phyloP scores from a whole-genome alignment of 225 moss, liverwort and hornwort genomes.

The Straminergon stramineum region DNA sequence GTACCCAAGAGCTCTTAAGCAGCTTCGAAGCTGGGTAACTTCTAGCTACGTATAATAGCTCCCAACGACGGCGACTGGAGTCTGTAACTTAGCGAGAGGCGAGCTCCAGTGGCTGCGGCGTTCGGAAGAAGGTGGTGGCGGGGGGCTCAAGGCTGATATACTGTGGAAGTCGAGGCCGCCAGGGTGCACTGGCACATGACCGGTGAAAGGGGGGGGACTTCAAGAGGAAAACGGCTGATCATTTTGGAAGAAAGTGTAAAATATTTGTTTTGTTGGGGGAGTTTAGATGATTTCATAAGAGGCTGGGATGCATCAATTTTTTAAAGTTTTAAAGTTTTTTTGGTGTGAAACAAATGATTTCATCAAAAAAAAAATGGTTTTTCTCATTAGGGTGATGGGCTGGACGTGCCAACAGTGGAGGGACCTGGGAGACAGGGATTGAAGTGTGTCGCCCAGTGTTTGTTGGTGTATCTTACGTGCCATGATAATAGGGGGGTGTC shows the following conservation, averaged over 20 bases:
- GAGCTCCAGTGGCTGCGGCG: not conserved
- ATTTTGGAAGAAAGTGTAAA: not conserved
- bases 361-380: too few species aligned
- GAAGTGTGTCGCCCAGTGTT: not conserved
- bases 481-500: not conserved
- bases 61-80: not conserved
- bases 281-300: not conserved
- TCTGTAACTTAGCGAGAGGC: not conserved
- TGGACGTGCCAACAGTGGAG: not conserved
- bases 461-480: not conserved
- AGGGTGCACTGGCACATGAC: not conserved
- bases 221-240: conserved; percentile 6
- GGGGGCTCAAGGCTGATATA: not conserved
- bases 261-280: not conserved
- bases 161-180: not conserved
- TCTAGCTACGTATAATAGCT: too few species aligned
- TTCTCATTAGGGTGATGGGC: not conserved
- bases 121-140: not conserved
- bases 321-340: too few species aligned
- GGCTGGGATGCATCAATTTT: not conserved
- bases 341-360: accelerated
- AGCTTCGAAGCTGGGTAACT: not conserved
- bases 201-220: not conserved
- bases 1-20: not conserved
- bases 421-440: not conserved